Evolutionary conservation across 805 yeast genomes (phyloP), one percentile per base, ranked within the genome.

Genomic region (Scheffersomyces amazonensis): DNA sequence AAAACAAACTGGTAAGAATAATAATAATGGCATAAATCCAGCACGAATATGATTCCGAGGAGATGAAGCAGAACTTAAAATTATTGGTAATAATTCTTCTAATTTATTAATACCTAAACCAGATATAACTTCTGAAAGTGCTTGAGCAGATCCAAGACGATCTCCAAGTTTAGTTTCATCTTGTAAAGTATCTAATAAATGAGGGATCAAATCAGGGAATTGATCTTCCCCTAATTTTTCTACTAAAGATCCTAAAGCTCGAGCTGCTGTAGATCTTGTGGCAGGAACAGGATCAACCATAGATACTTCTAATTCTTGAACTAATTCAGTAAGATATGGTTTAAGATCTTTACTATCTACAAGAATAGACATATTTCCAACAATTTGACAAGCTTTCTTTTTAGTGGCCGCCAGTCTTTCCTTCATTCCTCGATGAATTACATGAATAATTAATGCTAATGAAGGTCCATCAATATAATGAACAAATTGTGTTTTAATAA

Each of bases 381-480:
- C 97, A 70, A 93, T 91, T 64, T 93, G 97, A 62, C 98, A 90
- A 0, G 98, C 91, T 60, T 88, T 88, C 59, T 86, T 80, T 69
- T 91, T 93, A 4, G 93, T 87, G 31, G 81, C 73, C 0, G 98
- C 97, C n/a, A 96, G 85, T 54, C 99, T 73, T 49, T 91, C 98
- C 36, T 77, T 80, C 86, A 93, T 81, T 66, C 98, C 99, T 61
- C 99, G 80, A 58, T 88, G 93, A 34, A 93, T 83, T 36, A 93
- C 96, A 56, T 90, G 96, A 44, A 90, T 87, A 39, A 93, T 88
- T 52, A 93, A 74, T 0, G 99, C 99, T 53, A 93, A 72, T 1
- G 98, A 91, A 3, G 99, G 98, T 16, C 97, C 96, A 65, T 93
- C 99, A 48, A 93, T 91, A 61, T 91, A 93, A 62, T 93, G 99